These are phyloP conservation scores for Dovyalis caffra DNA, from an alignment of 345 rosid genomes.

Conservation along the genomic window DNA sequence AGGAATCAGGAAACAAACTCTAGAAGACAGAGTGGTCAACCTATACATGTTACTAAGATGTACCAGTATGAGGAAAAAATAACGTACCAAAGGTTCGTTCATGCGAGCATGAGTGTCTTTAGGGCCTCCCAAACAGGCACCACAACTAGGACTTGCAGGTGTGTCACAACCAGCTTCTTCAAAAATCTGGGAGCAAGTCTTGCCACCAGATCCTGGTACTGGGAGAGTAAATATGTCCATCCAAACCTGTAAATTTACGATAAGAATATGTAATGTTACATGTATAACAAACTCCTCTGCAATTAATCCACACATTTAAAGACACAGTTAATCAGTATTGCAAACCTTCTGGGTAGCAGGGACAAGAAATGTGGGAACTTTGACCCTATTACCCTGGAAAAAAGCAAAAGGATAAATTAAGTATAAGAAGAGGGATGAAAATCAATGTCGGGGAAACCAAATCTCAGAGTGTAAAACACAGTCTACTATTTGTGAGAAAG, in stretches of 20 bases:
- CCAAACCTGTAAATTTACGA: slow-evolving; percentile 62
- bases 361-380: slow-evolving; percentile 95
- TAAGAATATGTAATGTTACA: not conserved
- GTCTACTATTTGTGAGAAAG: not conserved
- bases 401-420: not conserved
- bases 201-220: slow-evolving; percentile 94
- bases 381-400: slow-evolving; percentile 80
- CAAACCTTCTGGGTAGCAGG: slow-evolving; percentile 94
- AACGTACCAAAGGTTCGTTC: slow-evolving; percentile 76
- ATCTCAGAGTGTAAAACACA: not conserved
- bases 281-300: not conserved
- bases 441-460: not conserved
- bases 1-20: not conserved
- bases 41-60: not conserved
- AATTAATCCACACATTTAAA: not conserved
- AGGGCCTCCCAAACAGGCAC: slow-evolving; percentile 99
- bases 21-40: not conserved
- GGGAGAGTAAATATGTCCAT: slow-evolving; percentile 82
- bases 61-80: not conserved
- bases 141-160: slow-evolving; percentile 94
- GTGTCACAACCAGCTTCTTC: slow-evolving; percentile 99
- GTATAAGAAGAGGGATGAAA: not conserved
- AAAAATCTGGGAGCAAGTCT: slow-evolving; percentile 92
- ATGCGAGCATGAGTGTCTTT: slow-evolving; percentile 88
- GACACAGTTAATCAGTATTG: not conserved